phyloP scores from a whole-genome alignment of 768 basidiomycete genomes.

The Saitozyma podzolica region DNA sequence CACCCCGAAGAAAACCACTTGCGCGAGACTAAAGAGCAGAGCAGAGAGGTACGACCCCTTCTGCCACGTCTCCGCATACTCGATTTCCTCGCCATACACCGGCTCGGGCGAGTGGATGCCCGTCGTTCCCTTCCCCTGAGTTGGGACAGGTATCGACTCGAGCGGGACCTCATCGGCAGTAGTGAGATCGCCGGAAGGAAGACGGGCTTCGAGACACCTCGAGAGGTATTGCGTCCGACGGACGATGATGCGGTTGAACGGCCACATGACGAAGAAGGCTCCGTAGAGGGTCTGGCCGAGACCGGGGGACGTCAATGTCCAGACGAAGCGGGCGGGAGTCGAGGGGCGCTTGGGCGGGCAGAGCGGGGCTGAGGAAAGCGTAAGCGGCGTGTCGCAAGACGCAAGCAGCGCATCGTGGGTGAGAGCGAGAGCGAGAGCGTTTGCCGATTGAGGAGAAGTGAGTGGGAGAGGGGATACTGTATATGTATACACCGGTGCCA shows the following conservation, averaged over 20 bases:
- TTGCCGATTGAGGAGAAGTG: too few relatives aligned
- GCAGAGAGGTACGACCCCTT: slow-evolving; percentile 13
- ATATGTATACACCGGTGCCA: too few relatives aligned
- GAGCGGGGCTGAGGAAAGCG: not conserved
- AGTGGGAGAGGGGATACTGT: too few relatives aligned
- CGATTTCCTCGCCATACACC: slow-evolving; percentile 70
- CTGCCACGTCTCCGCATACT: slow-evolving; percentile 68
- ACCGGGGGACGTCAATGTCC: slow-evolving; percentile 27
- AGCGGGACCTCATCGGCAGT: not conserved
- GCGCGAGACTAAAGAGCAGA: slow-evolving; percentile 13
- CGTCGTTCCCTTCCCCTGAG: not conserved
- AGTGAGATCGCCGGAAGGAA: too few relatives aligned
- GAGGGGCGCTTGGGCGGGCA: not conserved
- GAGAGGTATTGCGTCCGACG: slow-evolving; percentile 63
- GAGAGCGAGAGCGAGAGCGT: too few relatives aligned
- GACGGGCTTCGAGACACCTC: not conserved
- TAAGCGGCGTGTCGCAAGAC: not conserved
- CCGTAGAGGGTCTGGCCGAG: slow-evolving; percentile 39
- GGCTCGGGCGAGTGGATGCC: slow-evolving; percentile 9
- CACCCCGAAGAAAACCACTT: slow-evolving; percentile 30
- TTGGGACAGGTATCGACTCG: too few relatives aligned
- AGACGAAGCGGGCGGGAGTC: not conserved
- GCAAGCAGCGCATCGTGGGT: not conserved
- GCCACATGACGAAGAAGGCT: slow-evolving; percentile 57
- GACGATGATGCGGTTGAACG: slow-evolving; percentile 59